Percentiles rank a stretch among this genome's conserved stretches.
Evolutionary conservation across 129 eudicot genomes (phyloP).

Genomic region (Gnaphalium uliginosum): DNA sequence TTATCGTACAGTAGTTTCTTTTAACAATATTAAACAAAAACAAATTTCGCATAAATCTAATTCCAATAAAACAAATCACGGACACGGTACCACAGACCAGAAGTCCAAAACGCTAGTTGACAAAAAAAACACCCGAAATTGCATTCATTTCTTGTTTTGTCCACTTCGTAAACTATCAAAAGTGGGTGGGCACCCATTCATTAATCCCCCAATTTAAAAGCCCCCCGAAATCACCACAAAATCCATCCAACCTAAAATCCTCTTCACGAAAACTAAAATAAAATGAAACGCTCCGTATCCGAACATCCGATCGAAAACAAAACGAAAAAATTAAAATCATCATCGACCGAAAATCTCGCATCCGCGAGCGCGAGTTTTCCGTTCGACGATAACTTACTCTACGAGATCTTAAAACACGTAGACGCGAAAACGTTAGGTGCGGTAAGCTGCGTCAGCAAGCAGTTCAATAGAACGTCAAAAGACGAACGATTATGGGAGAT

Average conservation of each 20-base stretch:
- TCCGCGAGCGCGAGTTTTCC: constrained; percentile 20
- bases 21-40: too few species aligned
- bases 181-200: constrained; percentile 22
- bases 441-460: constrained; percentile 71
- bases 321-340: constrained; percentile 18
- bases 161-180: constrained; percentile 30
- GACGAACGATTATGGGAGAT: constrained; percentile 96
- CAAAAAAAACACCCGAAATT: constrained; percentile 7
- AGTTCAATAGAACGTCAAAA: constrained; percentile 65
- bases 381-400: constrained; percentile 68
- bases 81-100: neutral
- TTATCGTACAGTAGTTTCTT: too few species aligned
- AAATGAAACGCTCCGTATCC: neutral
- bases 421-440: constrained; percentile 75
- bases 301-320: neutral
- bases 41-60: too few species aligned
- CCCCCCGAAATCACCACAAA: neutral
- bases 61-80: too few species aligned
- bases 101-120: neutral
- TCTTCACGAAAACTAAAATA: constrained; percentile 17
- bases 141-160: constrained; percentile 29
- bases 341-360: constrained; percentile 4
- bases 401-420: constrained; percentile 78
- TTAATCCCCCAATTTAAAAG: neutral
- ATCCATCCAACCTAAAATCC: neutral